Conservation (phyloP, 768 basidiomycete species). For the Dioszegia aurantiaca region DNA sequence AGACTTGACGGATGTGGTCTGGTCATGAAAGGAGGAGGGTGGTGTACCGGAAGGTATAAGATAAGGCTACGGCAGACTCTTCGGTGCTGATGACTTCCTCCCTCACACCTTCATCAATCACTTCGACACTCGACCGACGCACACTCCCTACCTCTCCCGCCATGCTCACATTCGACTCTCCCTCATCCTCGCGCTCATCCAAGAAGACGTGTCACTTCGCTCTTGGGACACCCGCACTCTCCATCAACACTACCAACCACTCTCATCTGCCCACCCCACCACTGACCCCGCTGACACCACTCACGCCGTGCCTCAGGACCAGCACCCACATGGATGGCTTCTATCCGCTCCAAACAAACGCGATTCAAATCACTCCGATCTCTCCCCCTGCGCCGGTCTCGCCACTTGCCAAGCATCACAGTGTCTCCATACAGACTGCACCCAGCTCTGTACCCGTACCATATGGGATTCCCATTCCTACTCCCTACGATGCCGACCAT, state of each 20-base stretch:
- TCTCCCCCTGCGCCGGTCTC: not conserved
- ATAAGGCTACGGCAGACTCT: not conserved
- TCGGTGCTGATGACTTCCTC: not conserved
- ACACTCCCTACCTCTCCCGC: not conserved
- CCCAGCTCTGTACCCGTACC: too few relatives aligned
- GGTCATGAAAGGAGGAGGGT: not conserved
- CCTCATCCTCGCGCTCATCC: not conserved
- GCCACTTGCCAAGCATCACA: not conserved
- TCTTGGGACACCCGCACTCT: conserved; percentile 6
- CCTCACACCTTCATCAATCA: too few relatives aligned
- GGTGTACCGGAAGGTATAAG: too few relatives aligned
- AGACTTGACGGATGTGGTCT: too few relatives aligned
- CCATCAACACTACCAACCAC: conserved; percentile 15
- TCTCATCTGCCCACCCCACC: conserved; percentile 19
- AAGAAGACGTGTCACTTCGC: conserved; percentile 8
- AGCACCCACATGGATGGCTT: not conserved
- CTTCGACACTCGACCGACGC: not conserved
- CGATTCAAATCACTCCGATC: not conserved
- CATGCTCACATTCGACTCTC: not conserved
- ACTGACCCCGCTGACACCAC: conserved; percentile 16
- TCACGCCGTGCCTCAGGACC: conserved; percentile 8
- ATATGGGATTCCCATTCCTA: not conserved
- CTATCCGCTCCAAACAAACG: not conserved
- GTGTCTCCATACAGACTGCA: not conserved
- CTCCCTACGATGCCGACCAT: conserved; percentile 3